Conservation (phyloP, 2,329 filamentous ascomycete genomes). For the Fusarium nelsonii region DNA sequence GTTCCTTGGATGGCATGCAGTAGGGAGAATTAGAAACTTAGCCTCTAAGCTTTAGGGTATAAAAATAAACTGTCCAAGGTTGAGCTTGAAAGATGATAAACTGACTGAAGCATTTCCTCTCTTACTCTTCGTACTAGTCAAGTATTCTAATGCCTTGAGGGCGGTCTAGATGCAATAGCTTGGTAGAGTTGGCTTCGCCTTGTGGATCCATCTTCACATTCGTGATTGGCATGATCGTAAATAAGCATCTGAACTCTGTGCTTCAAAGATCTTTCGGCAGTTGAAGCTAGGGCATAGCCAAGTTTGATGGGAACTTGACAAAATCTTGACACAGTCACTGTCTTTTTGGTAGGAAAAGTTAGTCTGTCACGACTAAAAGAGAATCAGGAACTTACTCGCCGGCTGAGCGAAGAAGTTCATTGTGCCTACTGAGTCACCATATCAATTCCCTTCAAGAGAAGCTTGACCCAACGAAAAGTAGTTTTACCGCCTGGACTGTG, state of each 20-base stretch:
- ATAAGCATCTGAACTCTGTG: slow-evolving; percentile 7
- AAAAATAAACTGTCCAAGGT: too few relatives aligned
- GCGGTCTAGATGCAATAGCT: background rate
- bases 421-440: background rate
- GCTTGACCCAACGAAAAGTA: background rate
- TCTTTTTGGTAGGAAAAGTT: background rate
- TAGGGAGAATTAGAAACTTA: too few relatives aligned
- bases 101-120: too few relatives aligned
- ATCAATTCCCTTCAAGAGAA: background rate
- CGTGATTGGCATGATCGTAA: slow-evolving; percentile 11
- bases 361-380: background rate
- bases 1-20: too few relatives aligned
- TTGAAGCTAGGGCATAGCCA: background rate
- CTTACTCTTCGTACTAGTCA: too few relatives aligned
- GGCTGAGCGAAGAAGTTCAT: background rate
- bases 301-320: background rate
- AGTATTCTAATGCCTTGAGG: background rate
- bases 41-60: too few relatives aligned
- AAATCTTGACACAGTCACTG: background rate
- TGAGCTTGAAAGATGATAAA: too few relatives aligned
- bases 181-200: background rate
- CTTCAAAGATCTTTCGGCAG: background rate
- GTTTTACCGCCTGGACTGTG: background rate
- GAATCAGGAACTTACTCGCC: background rate
- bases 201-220: background rate